Conservation (phyloP, 768 basidiomycete species). For the Pisolithus sp. region DNA sequence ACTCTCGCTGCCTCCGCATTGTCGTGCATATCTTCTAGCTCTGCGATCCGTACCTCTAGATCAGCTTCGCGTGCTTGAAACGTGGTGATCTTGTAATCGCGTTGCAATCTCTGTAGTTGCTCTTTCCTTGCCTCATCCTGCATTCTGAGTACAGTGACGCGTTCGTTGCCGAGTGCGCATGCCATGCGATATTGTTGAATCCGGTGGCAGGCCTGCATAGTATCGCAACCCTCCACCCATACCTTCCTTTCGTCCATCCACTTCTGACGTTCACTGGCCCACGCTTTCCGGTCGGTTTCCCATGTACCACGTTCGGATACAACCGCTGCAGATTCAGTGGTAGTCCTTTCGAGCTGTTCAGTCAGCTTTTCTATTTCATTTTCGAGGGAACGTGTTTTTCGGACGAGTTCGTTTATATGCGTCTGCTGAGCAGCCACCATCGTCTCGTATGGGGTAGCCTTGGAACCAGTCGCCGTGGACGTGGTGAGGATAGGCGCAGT, state of each 20-base stretch:
- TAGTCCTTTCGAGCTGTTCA: slow-evolving; percentile 38
- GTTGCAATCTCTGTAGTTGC: slow-evolving; percentile 50
- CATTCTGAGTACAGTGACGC: slow-evolving; percentile 44
- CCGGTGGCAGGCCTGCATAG: slow-evolving; percentile 55
- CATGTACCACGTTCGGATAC: slow-evolving; percentile 32
- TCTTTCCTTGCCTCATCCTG: slow-evolving; percentile 50
- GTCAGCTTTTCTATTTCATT: slow-evolving; percentile 50
- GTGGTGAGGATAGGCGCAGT: slow-evolving; percentile 24
- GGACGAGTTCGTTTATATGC: slow-evolving; percentile 71
- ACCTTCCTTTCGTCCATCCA: slow-evolving; percentile 48
- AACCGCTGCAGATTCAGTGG: slow-evolving; percentile 26
- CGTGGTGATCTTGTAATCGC: slow-evolving; percentile 62
- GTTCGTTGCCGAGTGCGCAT: slow-evolving; percentile 49
- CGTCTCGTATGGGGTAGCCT: slow-evolving; percentile 33
- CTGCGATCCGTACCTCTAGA: slow-evolving; percentile 46
- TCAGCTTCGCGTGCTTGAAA: slow-evolving; percentile 61
- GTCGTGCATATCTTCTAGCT: slow-evolving; percentile 45
- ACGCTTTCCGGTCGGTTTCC: slow-evolving; percentile 22
- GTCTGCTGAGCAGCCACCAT: slow-evolving; percentile 56
- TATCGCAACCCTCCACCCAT: slow-evolving; percentile 60
- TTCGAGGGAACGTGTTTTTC: slow-evolving; percentile 59
- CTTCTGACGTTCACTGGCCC: slow-evolving; percentile 25
- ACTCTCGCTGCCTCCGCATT: slow-evolving; percentile 10
- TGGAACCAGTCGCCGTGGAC: slow-evolving; percentile 23
- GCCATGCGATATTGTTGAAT: slow-evolving; percentile 56